Evolutionary conservation across 352 stramenopile species (phyloP), one percentile per base, ranked within the genome.

Genomic region (Blastocystis sp.): DNA sequence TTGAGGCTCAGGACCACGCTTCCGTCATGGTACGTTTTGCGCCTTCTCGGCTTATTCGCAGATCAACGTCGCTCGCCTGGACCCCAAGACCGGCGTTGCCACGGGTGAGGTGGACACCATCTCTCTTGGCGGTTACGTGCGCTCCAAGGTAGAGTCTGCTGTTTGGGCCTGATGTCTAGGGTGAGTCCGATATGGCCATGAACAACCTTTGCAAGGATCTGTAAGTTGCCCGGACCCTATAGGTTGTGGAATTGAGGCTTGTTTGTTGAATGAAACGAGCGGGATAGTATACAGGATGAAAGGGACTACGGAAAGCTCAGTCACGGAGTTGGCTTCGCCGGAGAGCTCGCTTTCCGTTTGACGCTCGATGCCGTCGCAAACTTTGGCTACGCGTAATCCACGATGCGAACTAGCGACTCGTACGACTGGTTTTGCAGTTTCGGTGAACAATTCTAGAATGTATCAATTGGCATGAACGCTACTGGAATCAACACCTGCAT

Each of bases 21-120:
- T 84, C 74, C 48, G 74, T 84, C 28, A 84, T 84, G 74, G 74
- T 84, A 45, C 1, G 48, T 48, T 21, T 66, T 3, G 7, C 17
- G 9, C 9, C 11, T 38, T 14, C 14, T 57, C 24, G 14, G 61
- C 10, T 84, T 9, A 57, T 66, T 66, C 17, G 3, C 19, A 84
- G 74, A 84, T 84, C 57, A 84, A 84, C 74, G 34, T 84, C 43
- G 74, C 74, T 84, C 52, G 48, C 48, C 28, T 84, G 17, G 74
- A 84, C 59, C 74, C 74, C 57, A 54, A 84, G 74, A 84, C 74
- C 42, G 74, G 74, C 40, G 54, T 84, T 68, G 74, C 74, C 28
- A 84, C 74, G 40, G 74, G 74, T 38, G 52, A 84, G 74, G 59
- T 84, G 19, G 54, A 84, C n/a, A 84, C 74, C 61, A 68, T 84